Evolutionary conservation across 352 stramenopile genomes (phyloP).

Genomic region (Albugo candida): DNA sequence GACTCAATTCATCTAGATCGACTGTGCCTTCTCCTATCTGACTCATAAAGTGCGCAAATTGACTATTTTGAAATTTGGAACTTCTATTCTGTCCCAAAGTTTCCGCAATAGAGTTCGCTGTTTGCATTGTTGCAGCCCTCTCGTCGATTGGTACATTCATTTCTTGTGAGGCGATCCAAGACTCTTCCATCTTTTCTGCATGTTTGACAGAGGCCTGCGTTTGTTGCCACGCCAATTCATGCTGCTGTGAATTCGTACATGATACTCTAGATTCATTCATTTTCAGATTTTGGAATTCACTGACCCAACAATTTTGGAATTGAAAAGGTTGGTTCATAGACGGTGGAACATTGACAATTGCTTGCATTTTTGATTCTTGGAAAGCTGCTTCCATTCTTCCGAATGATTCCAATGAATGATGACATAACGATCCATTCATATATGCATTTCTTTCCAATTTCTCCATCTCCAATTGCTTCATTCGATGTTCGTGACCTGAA

Average conservation of each 20-base stretch:
- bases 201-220: slow-evolving; percentile 15
- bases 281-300: slow-evolving; percentile 36
- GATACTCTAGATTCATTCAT: slow-evolving; percentile 32
- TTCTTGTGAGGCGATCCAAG: slow-evolving; percentile 14
- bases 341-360: slow-evolving; percentile 10
- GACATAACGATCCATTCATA: too few species aligned
- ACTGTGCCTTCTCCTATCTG: slow-evolving; percentile 50
- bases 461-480: too few species aligned
- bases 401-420: too few species aligned
- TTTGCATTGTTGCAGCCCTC: slow-evolving; percentile 34
- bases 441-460: too few species aligned
- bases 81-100: slow-evolving; percentile 63
- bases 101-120: slow-evolving; percentile 43
- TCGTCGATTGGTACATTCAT: slow-evolving; percentile 54
- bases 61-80: slow-evolving; percentile 67
- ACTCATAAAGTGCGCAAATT: slow-evolving; percentile 78
- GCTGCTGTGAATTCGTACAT: slow-evolving; percentile 8
- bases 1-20: slow-evolving; percentile 44
- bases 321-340: slow-evolving; percentile 18
- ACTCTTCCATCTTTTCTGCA: slow-evolving; percentile 10
- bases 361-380: slow-evolving; percentile 17
- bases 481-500: too few species aligned
- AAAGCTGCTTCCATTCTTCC: slow-evolving; percentile 27
- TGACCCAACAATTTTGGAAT: slow-evolving; percentile 34
- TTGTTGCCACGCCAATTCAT: slow-evolving; percentile 45